Evolutionary conservation across 2,329 filamentous ascomycete species (phyloP), one percentile per base, ranked within the genome.

Genomic region (Penicillium sp.): DNA sequence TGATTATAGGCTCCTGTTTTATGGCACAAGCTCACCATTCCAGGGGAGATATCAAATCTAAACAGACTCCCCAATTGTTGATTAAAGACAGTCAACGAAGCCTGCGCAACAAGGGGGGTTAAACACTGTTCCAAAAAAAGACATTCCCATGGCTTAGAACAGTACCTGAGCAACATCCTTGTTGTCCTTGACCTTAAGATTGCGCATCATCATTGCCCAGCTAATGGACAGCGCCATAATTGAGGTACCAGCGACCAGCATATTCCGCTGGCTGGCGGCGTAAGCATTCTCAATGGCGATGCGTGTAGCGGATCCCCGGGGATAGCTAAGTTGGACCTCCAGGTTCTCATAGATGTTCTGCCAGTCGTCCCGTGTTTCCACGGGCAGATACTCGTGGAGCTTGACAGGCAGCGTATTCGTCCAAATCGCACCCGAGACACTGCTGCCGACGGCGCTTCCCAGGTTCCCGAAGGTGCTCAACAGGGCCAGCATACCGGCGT

Each of bases 401-500:
- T 77, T 75, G 70, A 30, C 52, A 3, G 72, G 72, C 41, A 75
- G 65, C 30, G 67, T 67, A 41, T 74, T 71, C n/a, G 70, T 74
- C 69, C 76, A 79, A 29, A 77, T 75, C 9, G 72, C 75, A 0
- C 67, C 67, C 1, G 73, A 67, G 26, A 78, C 64, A 15, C 70
- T 66, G 17, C 61, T 63, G 9, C 77, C 77, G 21, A 76, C 66
- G 9, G 75, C 71, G 30, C 67, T 71, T 9, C 76, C 77, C 13
- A 79, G 66, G 45, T 62, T 73, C 2, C 68, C 64, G 47, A 74
- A 73, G 2, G 77, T 60, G 41, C 69, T 65, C 21, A 75, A 60
- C 86, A 76, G 45, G 3, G 85, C 83, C 19, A 87, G 75, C 44
- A 83, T 77, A 23, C 81, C 78, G 26, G 85, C 81, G 9, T 87